Base-by-base conservation (phyloP, 352 stramenopile species). In the Pilasporangium apinafurcum region DNA sequence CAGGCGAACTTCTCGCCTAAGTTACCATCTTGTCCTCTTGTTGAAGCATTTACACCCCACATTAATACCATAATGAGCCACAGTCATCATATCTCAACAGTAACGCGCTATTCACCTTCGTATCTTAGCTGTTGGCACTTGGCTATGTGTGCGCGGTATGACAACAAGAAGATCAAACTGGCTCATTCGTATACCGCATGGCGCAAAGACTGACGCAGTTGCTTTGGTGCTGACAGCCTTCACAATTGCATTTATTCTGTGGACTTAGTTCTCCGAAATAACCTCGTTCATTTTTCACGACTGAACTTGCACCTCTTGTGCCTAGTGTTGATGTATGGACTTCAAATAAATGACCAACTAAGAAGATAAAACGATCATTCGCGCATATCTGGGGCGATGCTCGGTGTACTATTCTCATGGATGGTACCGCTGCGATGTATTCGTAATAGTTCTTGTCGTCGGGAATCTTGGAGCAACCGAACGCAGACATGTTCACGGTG, bases 401-500 rank as follows among this genome's bases (percentile, higher is more conserved):
- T 20, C 61, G 56, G 33, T 76, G 62, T 4, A 60, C 70, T 17
- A 75, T 49, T 16, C 59, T 49, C 1, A 64, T 54, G 18, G 59
- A 68, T 1, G 60, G 55, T 13, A 75, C 38, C 0, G 65, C 53
- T 14, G 56, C 61, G 8, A 77, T 56, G 28, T 83, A 51, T 13
- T 78, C 46, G 48, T 78, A 68, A 38, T 66, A 77, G 20, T 69
- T 68, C 26, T 24, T 33, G 8, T 40, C 51, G 21, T 78, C 68
- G 21, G 79, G 44, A 7, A 63, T 51, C 4, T 56, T 44, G 4
- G 68, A 83, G 16, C 62, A 55, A 8, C 70, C 76, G 28, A 82
- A 85, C 1, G 73, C 76, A 1, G 76, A 71, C 18, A 86, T 44
- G 22, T 84, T 83, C 40, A 89, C 42, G 13, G 51, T 68, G 10